Percentiles rank a stretch among this genome's conserved stretches.
These are phyloP conservation scores for Magnusiomyces clavatus DNA, from an alignment of 1,139 yeast genomes.

Conservation along the genomic window DNA sequence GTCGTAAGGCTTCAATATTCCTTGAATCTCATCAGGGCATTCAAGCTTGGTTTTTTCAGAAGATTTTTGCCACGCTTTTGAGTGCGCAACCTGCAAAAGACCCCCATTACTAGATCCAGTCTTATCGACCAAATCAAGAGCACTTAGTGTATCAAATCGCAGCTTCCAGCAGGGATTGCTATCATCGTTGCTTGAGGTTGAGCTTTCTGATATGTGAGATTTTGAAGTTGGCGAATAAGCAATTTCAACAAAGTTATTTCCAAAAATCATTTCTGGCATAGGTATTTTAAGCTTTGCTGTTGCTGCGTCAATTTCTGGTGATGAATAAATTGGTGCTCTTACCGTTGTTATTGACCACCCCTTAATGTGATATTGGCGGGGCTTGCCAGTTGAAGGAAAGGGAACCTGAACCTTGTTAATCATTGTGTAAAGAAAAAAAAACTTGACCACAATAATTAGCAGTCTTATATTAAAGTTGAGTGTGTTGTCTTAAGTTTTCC, in stretches of 20 bases:
- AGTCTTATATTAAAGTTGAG: too few relatives aligned
- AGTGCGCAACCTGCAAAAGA: constrained; percentile 66
- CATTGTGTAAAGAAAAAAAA: too few relatives aligned
- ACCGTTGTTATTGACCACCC: constrained; percentile 73
- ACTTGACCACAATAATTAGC: too few relatives aligned
- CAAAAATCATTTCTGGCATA: constrained; percentile 96
- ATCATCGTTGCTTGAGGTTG: too few relatives aligned
- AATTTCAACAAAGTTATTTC: constrained; percentile 54
- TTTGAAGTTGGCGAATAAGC: constrained; percentile 16
- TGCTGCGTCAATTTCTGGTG: constrained; percentile 64
- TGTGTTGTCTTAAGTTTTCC: too few relatives aligned
- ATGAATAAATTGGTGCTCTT: constrained; percentile 68
- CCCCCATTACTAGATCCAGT: constrained; percentile 39
- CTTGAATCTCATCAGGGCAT: constrained; percentile 36
- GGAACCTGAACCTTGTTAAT: background rate
- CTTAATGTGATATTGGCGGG: constrained; percentile 31
- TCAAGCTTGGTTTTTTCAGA: constrained; percentile 35
- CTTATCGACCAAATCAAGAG: constrained; percentile 57
- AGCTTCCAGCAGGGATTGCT: constrained; percentile 38
- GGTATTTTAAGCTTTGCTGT: constrained; percentile 65
- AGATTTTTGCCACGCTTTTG: constrained; percentile 78
- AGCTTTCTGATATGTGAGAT: too few relatives aligned
- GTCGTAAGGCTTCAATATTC: constrained; percentile 74
- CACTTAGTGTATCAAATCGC: constrained; percentile 70
- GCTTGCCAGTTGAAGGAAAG: constrained; percentile 1